These are phyloP conservation scores for Phytophthora agathidicida DNA, from an alignment of 352 stramenopile genomes.

Conservation along the genomic window DNA sequence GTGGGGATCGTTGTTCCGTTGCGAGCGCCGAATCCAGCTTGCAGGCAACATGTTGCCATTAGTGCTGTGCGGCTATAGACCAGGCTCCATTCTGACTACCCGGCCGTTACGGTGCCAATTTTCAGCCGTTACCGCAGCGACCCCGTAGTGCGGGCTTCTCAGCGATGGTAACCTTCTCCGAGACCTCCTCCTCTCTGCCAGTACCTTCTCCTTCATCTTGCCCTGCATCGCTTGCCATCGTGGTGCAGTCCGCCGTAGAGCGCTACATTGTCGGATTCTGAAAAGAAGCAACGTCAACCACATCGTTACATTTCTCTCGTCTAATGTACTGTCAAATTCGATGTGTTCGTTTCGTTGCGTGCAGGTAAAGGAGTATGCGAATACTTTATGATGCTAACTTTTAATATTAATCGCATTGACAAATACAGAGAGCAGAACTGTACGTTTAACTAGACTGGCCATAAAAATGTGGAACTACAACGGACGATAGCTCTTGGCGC, in stretches of 20 bases:
- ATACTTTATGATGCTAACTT: no score
- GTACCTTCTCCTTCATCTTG: no score
- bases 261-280: constrained; percentile 21
- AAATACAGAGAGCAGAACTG: no score
- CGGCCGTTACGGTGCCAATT: neutral
- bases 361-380: no score
- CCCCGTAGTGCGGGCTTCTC: neutral
- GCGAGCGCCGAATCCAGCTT: constrained; percentile 19
- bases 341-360: no score
- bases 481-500: constrained; percentile 29
- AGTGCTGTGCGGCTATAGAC: constrained; percentile 13
- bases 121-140: neutral
- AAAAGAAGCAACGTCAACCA: constrained; percentile 22
- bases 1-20: constrained; percentile 21
- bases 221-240: no score
- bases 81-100: constrained; percentile 15
- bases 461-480: constrained; percentile 30
- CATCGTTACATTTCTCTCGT: no score
- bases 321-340: no score
- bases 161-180: neutral
- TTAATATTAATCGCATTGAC: no score
- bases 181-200: constrained; percentile 1
- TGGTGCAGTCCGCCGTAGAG: no score
- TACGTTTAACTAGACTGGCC: no score
- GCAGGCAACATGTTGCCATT: constrained; percentile 5